A percentile compares a stretch with the other conserved stretches of the same genome.
Conservation (phyloP, 2,329 filamentous ascomycete genomes). For the Ambrosiella cleistominuta region DNA sequence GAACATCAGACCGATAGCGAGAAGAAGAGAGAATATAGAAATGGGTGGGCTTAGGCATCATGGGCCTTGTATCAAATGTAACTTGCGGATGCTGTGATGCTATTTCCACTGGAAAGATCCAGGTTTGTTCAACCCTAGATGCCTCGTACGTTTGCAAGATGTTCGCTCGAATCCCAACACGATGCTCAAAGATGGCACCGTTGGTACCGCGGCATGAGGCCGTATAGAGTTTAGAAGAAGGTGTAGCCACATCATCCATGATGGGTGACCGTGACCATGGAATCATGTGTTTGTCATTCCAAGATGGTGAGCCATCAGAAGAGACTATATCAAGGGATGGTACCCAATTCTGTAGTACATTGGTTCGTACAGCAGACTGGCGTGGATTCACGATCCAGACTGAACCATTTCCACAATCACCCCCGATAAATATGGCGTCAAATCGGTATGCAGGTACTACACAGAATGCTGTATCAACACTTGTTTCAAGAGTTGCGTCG, state of each 20-base stretch:
- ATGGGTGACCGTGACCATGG: conserved; percentile 17
- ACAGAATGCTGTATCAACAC: conserved; percentile 68
- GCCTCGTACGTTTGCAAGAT: conserved; percentile 41
- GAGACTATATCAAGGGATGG: conserved; percentile 38
- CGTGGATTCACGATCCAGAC: conserved; percentile 51
- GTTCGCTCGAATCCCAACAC: conserved; percentile 51
- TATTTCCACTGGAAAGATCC: conserved; percentile 28
- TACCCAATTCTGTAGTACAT: conserved; percentile 45
- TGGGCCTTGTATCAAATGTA: neutral
- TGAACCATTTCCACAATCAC: conserved; percentile 60
- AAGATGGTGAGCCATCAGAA: conserved; percentile 23
- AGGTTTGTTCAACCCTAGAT: conserved; percentile 32
- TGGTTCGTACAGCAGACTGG: conserved; percentile 26
- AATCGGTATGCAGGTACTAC: conserved; percentile 53
- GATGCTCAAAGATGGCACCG: conserved; percentile 50
- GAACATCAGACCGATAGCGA: conserved; percentile 29
- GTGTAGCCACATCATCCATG: neutral
- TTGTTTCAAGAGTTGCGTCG: conserved; percentile 29
- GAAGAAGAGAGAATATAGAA: conserved; percentile 29
- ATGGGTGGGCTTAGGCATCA: neutral
- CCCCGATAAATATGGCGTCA: conserved; percentile 53
- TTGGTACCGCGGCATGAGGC: conserved; percentile 45
- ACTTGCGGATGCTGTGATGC: conserved; percentile 11
- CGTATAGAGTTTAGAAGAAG: conserved; percentile 42
- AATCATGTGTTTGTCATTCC: conserved; percentile 18